These are phyloP conservation scores for Eutypella sp. DNA, from an alignment of 2,329 filamentous ascomycete genomes.

Conservation along the genomic window DNA sequence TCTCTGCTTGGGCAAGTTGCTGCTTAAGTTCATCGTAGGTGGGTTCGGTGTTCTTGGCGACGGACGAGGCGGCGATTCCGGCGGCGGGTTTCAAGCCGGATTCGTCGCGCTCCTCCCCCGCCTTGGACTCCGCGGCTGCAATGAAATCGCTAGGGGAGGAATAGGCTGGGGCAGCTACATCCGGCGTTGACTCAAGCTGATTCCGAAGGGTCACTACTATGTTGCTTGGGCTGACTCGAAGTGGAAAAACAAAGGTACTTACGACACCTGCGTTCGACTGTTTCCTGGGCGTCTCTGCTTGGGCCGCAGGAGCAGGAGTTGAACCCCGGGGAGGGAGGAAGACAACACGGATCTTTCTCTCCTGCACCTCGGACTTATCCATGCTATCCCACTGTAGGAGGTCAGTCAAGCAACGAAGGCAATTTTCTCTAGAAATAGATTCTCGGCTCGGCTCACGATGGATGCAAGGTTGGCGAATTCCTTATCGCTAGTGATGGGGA, in stretches of 20 bases:
- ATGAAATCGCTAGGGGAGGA: conserved; percentile 37
- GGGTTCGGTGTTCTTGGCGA: conserved; percentile 38
- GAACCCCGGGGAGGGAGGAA: conserved; percentile 66
- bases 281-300: conserved; percentile 36
- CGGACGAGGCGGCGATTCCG: conserved; percentile 40
- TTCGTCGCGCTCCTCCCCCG: conserved; percentile 8
- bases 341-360: conserved; percentile 91
- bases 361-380: conserved; percentile 73
- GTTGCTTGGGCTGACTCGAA: conserved; percentile 7
- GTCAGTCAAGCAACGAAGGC: conserved; percentile 20
- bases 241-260: conserved; percentile 21
- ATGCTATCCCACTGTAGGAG: conserved; percentile 63
- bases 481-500: conserved; percentile 75
- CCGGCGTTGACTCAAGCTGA: conserved; percentile 38
- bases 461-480: conserved; percentile 75
- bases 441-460: conserved; percentile 55
- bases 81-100: conserved; percentile 13
- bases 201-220: conserved; percentile 2
- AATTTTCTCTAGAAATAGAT: conserved; percentile 14
- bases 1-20: conserved; percentile 71
- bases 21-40: conserved; percentile 59
- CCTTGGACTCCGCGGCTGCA: conserved; percentile 29
- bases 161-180: conserved; percentile 37
- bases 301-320: conserved; percentile 19
- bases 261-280: conserved; percentile 36